Conservation (phyloP, 1,139 yeast genomes). For the Saccharomycopsis phalli region DNA sequence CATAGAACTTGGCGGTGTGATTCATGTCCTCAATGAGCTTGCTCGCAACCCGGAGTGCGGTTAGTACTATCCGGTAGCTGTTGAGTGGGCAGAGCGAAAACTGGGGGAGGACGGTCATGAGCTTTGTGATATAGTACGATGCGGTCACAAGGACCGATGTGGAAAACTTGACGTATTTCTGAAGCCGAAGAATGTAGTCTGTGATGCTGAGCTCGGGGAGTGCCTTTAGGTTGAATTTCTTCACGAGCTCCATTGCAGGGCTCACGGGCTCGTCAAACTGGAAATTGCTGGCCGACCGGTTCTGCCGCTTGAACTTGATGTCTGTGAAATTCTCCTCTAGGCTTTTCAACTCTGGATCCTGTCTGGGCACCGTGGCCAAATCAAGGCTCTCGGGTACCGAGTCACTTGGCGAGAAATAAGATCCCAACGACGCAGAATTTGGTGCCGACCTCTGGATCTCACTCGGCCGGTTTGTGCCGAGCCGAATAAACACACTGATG, state of each 20-base stretch:
- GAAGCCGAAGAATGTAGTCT: slow-evolving; percentile 14
- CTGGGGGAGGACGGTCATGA: slow-evolving; percentile 3
- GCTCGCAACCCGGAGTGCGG: slow-evolving; percentile 41
- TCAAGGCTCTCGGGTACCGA: background rate
- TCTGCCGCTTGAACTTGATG: slow-evolving; percentile 14
- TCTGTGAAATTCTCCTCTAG: slow-evolving; percentile 14
- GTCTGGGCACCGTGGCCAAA: background rate
- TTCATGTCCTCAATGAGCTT: slow-evolving; percentile 44
- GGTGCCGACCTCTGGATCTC: background rate
- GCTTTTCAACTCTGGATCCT: background rate
- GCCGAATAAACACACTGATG: slow-evolving; percentile 4
- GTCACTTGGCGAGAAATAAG: background rate
- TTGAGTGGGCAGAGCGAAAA: slow-evolving; percentile 34
- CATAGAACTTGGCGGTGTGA: slow-evolving; percentile 41
- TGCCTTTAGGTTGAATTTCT: slow-evolving; percentile 15
- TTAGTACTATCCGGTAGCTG: slow-evolving; percentile 40
- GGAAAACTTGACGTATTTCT: slow-evolving; percentile 16
- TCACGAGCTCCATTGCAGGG: slow-evolving; percentile 9
- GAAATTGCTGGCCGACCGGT: slow-evolving; percentile 10
- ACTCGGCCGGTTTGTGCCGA: background rate
- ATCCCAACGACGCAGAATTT: background rate
- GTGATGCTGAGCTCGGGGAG: slow-evolving; percentile 14
- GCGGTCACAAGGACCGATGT: slow-evolving; percentile 15
- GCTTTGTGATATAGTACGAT: slow-evolving; percentile 14
- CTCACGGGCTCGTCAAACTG: slow-evolving; percentile 1